A percentile compares a stretch with the other conserved stretches of the same genome.
Conservation (phyloP, 169 alveolate genomes). For the Cryptosporidium andersoni region DNA sequence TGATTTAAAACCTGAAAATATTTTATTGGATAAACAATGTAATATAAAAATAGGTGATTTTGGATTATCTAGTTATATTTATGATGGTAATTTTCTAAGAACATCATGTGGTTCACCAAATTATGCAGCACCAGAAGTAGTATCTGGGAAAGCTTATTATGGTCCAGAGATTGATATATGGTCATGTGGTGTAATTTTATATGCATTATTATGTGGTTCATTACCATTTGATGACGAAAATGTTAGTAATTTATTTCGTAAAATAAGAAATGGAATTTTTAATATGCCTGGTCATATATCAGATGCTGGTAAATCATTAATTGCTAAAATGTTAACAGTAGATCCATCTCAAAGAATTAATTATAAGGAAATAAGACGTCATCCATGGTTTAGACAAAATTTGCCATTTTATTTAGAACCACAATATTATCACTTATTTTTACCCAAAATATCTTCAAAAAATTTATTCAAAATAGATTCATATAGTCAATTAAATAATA, state of each 20-base stretch:
- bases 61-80: constrained; percentile 91
- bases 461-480: background rate
- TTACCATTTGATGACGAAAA: constrained; percentile 94
- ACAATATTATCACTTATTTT: constrained; percentile 45
- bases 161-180: constrained; percentile 96
- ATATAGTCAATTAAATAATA: background rate
- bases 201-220: constrained; percentile 95
- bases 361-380: constrained; percentile 73
- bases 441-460: background rate
- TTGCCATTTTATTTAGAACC: constrained; percentile 71
- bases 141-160: constrained; percentile 85
- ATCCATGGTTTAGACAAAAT: constrained; percentile 70
- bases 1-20: constrained; percentile 91
- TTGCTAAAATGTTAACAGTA: constrained; percentile 81
- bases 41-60: constrained; percentile 93
- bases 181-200: constrained; percentile 96
- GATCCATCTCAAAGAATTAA: constrained; percentile 78
- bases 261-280: constrained; percentile 87
- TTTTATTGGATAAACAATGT: constrained; percentile 85
- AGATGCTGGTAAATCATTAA: constrained; percentile 84
- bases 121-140: constrained; percentile 94
- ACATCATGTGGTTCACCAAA: constrained; percentile 95
- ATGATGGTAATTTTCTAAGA: constrained; percentile 82
- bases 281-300: constrained; percentile 88
- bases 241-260: constrained; percentile 84